These are phyloP conservation scores for Nectriaceae sp. DNA, from an alignment of 2,329 filamentous ascomycete genomes.

Conservation along the genomic window DNA sequence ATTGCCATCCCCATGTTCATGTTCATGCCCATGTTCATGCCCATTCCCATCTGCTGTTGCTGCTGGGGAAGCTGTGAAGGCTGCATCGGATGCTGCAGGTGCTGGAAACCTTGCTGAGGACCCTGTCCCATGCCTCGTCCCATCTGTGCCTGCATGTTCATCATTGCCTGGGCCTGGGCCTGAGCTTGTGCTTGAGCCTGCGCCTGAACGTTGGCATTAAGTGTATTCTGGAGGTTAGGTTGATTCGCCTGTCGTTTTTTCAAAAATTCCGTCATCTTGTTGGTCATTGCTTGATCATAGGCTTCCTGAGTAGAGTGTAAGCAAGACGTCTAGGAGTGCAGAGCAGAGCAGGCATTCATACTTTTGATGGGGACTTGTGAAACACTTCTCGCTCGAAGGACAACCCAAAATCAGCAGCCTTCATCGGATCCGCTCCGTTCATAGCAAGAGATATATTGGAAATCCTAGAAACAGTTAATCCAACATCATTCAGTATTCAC, in stretches of 20 bases:
- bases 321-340: slow-evolving; percentile 4
- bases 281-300: slow-evolving; percentile 51
- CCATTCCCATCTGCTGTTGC: slow-evolving; percentile 31
- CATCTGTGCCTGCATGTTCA: slow-evolving; percentile 57
- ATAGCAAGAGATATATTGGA: slow-evolving; percentile 52
- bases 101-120: slow-evolving; percentile 56
- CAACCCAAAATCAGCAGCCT: slow-evolving; percentile 44
- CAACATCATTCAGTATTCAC: not conserved
- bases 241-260: slow-evolving; percentile 53
- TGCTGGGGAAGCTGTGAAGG: slow-evolving; percentile 50
- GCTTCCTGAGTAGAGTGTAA: slow-evolving; percentile 39
- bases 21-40: slow-evolving; percentile 30
- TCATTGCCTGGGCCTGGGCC: slow-evolving; percentile 47
- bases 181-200: slow-evolving; percentile 43
- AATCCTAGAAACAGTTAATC: slow-evolving; percentile 40
- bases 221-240: slow-evolving; percentile 49
- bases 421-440: slow-evolving; percentile 41
- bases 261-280: slow-evolving; percentile 51
- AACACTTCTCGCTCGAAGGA: slow-evolving; percentile 52
- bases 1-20: slow-evolving; percentile 40
- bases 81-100: slow-evolving; percentile 62
- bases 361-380: slow-evolving; percentile 48
- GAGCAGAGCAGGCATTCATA: slow-evolving; percentile 26
- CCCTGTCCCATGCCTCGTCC: slow-evolving; percentile 52
- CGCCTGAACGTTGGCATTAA: slow-evolving; percentile 47